Conservation (phyloP, 768 basidiomycete genomes). For the Asterophora lycoperdoides region DNA sequence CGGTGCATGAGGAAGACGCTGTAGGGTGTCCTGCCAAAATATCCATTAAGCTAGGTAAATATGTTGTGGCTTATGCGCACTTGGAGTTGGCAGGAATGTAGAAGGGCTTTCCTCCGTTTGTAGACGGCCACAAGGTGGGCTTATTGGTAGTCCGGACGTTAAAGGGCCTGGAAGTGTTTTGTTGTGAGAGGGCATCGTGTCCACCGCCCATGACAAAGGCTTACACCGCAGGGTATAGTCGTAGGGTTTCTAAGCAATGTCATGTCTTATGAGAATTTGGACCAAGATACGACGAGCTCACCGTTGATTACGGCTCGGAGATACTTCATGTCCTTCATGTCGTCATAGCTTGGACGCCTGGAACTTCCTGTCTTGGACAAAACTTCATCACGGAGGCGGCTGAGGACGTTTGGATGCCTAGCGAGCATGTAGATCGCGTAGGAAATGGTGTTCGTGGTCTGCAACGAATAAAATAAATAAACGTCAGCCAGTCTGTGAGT, state of each 20-base stretch:
- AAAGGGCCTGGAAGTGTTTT: constrained; percentile 19
- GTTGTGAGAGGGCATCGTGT: neutral
- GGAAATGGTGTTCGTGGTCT: constrained; percentile 39
- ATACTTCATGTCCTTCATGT: constrained; percentile 45
- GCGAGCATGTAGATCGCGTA: constrained; percentile 42
- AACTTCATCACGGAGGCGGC: constrained; percentile 39
- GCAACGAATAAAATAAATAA: neutral
- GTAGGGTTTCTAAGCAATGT: constrained; percentile 33
- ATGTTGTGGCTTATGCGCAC: constrained; percentile 14
- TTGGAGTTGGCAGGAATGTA: constrained; percentile 34
- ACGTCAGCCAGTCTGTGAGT: no score
- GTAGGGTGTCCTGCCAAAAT: constrained; percentile 16
- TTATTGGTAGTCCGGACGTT: constrained; percentile 26
- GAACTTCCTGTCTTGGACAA: constrained; percentile 33
- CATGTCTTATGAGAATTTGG: neutral
- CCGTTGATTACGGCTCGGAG: constrained; percentile 36
- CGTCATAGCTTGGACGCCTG: constrained; percentile 37
- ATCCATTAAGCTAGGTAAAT: constrained; percentile 18
- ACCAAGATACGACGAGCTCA: constrained; percentile 1
- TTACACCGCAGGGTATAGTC: constrained; percentile 37
- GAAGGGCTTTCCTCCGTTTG: constrained; percentile 24
- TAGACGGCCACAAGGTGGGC: constrained; percentile 27
- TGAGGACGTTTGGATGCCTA: constrained; percentile 37
- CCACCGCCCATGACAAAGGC: neutral
- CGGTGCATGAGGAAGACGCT: constrained; percentile 36